phyloP scores from a whole-genome alignment of 2,329 filamentous ascomycete species.

The Phialophora chinensis region DNA sequence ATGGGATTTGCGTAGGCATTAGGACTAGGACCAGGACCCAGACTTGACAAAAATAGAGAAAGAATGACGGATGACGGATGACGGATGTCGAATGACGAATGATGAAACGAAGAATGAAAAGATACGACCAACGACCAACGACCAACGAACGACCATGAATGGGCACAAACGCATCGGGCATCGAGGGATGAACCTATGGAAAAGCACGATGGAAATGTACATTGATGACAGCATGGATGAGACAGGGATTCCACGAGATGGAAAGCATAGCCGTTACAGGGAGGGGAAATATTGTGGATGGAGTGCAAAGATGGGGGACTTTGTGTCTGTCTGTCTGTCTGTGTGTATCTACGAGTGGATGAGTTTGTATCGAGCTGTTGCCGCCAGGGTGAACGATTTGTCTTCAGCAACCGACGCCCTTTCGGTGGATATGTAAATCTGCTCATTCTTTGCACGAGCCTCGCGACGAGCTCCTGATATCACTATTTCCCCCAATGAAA shows the following conservation, averaged over 20 bases:
- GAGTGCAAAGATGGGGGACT: neutral
- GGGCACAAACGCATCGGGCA: neutral
- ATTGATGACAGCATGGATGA: neutral
- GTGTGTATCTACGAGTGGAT: neutral
- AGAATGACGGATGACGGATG: neutral
- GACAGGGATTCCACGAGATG: neutral
- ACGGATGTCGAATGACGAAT: neutral
- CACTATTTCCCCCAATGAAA: neutral
- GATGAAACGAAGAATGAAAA: no score
- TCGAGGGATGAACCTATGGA: neutral
- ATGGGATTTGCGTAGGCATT: neutral
- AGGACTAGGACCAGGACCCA: no score
- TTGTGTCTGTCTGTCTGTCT: no score
- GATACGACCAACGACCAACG: no score
- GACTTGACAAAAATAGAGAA: neutral
- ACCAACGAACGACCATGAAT: neutral
- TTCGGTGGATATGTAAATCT: neutral
- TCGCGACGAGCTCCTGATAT: neutral
- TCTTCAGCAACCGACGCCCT: neutral
- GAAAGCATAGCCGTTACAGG: neutral
- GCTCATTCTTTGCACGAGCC: neutral
- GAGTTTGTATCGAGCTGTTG: neutral
- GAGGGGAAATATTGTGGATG: neutral
- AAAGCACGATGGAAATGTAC: neutral
- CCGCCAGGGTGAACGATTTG: no score